phyloP scores from a whole-genome alignment of 2,329 filamentous ascomycete genomes.

The Colletotrichum graminicola region DNA sequence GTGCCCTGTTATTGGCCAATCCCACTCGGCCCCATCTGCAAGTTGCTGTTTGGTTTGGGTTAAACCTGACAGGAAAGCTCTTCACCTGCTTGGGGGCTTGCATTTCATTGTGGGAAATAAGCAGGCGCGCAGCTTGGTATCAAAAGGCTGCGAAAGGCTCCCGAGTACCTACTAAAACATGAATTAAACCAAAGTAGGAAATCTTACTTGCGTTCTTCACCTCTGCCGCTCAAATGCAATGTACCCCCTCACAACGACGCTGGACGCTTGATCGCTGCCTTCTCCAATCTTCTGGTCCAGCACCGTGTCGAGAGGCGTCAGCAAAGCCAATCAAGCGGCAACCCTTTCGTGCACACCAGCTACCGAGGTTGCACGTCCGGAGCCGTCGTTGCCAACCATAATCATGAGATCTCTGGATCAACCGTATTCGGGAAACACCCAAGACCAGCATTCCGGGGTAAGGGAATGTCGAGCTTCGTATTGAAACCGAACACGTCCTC shows the following conservation, averaged over 20 bases:
- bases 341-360: slow-evolving; percentile 15
- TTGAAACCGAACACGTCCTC: slow-evolving; percentile 34
- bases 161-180: neutral
- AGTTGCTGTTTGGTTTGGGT: neutral
- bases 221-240: no score
- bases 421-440: slow-evolving; percentile 34
- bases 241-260: no score
- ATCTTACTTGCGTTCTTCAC: neutral
- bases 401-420: slow-evolving; percentile 6
- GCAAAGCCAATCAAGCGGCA: neutral
- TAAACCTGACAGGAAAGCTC: slow-evolving; percentile 14
- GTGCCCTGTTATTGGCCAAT: slow-evolving; percentile 33
- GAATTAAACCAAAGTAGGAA: neutral
- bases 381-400: slow-evolving; percentile 4
- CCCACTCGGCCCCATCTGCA: neutral
- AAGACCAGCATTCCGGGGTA: slow-evolving; percentile 3
- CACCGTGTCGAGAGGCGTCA: neutral
- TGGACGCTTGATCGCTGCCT: neutral
- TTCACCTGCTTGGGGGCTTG: neutral
- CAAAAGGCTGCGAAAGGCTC: neutral
- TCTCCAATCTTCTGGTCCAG: neutral
- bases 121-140: neutral
- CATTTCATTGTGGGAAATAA: neutral
- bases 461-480: slow-evolving; percentile 24
- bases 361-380: slow-evolving; percentile 18